Base-by-base conservation (phyloP, 257 asterid genomes). In the Paulownia fortunei region DNA sequence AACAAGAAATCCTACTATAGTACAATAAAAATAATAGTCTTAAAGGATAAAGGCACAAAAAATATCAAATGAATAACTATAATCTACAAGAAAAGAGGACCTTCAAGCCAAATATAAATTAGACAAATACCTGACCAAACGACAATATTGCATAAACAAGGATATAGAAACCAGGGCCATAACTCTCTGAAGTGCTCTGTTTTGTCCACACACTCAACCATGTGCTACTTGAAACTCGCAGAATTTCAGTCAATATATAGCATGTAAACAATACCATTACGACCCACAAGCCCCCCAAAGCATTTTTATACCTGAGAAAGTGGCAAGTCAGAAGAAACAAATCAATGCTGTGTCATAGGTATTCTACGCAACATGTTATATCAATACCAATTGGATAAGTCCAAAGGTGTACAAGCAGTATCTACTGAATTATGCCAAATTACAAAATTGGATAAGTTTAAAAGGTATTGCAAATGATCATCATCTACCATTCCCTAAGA, bases 161-260 rank as follows among this genome's bases (percentile, higher is more conserved):
- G 78, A 90, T 89, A 78, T 88, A 95, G 83, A 93, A 95, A 58
- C 89, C 91, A 47, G 97, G 86, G 27, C 77, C 83, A 59, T 87
- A 84, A 81, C 72, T 76, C 67, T 62, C 80, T 19, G 86, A 73
- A 71, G 89, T 83, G 83, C 96, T 88, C 80, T 87, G 89, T 76
- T 91, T 88, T 18, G 99, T 93, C 99, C 99, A 95, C 47, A 87
- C 80, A 82, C 99, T 90, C 86, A 95, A 78, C 99, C 97, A 93
- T 2, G 97, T 90, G 91, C 99, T 95, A 77, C 99, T 91, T 62
- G 90, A 83, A 73, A 93, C 90, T 81, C 99, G 87, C 60, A 95
- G 89, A 79, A 79, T 82, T 87, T 95, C 99, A 62, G 93, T 90
- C 52, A 84, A 64, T 66, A 73, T 79, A 76, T 95, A 95, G 82